These are phyloP conservation scores for Emericellopsis atlantica DNA, from an alignment of 2,329 filamentous ascomycete species.

Conservation along the genomic window DNA sequence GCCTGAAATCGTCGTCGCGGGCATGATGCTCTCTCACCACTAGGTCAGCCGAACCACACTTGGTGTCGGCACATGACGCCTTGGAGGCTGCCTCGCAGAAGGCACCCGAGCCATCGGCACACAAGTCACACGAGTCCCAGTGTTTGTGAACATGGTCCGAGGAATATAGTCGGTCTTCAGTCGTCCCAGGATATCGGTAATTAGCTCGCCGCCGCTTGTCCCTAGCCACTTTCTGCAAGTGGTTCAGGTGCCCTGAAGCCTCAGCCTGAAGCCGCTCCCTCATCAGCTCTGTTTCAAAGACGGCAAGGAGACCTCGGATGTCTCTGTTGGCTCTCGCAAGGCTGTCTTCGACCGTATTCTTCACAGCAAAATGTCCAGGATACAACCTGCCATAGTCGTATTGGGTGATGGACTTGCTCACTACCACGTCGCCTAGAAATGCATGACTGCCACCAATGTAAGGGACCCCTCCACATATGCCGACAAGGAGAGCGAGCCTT, in stretches of 20 bases:
- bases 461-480: slow-evolving; percentile 18
- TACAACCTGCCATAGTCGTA: slow-evolving; percentile 10
- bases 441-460: slow-evolving; percentile 1
- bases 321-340: slow-evolving; percentile 13
- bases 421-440: slow-evolving; percentile 12
- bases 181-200: slow-evolving; percentile 12
- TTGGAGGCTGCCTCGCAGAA: slow-evolving; percentile 10
- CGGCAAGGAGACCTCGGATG: slow-evolving; percentile 8
- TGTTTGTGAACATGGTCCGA: slow-evolving; percentile 16
- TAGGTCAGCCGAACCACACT: slow-evolving; percentile 9
- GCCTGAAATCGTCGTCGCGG: slow-evolving; percentile 6
- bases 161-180: slow-evolving; percentile 13
- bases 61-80: slow-evolving; percentile 12
- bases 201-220: slow-evolving; percentile 2
- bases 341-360: slow-evolving; percentile 10
- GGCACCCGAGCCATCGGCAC: not conserved
- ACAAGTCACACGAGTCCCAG: slow-evolving; percentile 2
- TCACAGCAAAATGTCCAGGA: slow-evolving; percentile 10
- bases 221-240: not conserved
- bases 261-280: not conserved
- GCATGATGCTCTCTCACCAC: not conserved
- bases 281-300: not conserved
- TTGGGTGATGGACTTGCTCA: slow-evolving; percentile 10
- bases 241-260: not conserved
- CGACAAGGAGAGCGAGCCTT: slow-evolving; percentile 18